These are phyloP conservation scores for Fusarium buharicum DNA, from an alignment of 2,329 filamentous ascomycete species.

Conservation along the genomic window DNA sequence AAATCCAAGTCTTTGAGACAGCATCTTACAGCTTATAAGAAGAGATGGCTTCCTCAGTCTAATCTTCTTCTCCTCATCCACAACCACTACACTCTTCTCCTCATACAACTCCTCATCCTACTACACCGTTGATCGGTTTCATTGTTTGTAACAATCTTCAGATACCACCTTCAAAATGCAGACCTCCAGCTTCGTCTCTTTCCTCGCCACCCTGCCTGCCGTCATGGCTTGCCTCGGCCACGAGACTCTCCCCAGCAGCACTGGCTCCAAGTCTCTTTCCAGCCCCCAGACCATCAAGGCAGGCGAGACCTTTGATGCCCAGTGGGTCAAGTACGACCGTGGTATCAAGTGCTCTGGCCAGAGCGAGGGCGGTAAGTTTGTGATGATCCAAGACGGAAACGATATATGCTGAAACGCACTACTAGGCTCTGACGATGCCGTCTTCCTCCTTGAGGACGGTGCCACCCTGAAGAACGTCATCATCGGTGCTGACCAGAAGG, in stretches of 20 bases:
- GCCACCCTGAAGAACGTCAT: constrained; percentile 58
- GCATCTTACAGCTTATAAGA: background rate
- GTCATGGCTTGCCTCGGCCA: constrained; percentile 45
- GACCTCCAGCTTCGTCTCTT: constrained; percentile 26
- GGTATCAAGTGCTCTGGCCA: constrained; percentile 55
- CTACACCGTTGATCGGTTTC: constrained; percentile 24
- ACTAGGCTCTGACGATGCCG: constrained; percentile 47
- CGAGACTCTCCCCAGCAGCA: constrained; percentile 42
- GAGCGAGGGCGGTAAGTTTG: constrained; percentile 53
- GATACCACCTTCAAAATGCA: constrained; percentile 30
- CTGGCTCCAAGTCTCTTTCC: constrained; percentile 41
- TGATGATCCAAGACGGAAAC: background rate
- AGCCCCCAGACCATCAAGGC: constrained; percentile 46
- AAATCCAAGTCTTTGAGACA: background rate
- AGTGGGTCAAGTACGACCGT: constrained; percentile 52
- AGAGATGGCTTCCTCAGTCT: background rate
- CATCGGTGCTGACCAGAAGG: constrained; percentile 56
- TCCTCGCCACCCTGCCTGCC: constrained; percentile 42
- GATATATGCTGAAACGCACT: background rate
- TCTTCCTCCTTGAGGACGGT: constrained; percentile 54
- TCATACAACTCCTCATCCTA: background rate
- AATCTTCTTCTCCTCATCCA: background rate
- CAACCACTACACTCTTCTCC: constrained; percentile 3
- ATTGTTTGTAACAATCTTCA: background rate
- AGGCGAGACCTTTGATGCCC: constrained; percentile 45